Conservation (phyloP, 176 grass and related monocot genomes). For the Oryza coarctata region DNA sequence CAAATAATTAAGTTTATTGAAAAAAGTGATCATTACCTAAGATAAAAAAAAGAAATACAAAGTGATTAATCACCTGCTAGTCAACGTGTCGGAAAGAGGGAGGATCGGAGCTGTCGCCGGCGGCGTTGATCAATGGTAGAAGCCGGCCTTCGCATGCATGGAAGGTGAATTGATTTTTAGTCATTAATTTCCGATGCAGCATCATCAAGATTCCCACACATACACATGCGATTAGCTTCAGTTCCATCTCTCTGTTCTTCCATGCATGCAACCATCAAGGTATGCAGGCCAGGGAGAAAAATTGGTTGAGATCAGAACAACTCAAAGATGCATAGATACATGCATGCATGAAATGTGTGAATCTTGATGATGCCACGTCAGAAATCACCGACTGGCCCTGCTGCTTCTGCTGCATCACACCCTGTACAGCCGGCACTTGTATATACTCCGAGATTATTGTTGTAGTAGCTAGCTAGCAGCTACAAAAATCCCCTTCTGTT, state of each 20-base stretch:
- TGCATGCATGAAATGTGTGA: constrained; percentile 47
- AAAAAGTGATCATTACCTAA: too few species aligned
- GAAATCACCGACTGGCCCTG: constrained; percentile 57
- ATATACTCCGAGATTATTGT: background rate
- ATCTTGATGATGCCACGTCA: constrained; percentile 94
- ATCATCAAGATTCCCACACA: constrained; percentile 97
- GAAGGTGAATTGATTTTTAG: constrained; percentile 16
- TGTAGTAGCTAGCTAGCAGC: background rate
- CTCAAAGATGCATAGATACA: background rate
- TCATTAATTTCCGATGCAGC: constrained; percentile 86
- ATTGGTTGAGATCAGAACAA: background rate
- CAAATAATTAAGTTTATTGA: too few species aligned
- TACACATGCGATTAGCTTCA: background rate
- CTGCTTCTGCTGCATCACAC: background rate
- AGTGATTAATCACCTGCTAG: background rate
- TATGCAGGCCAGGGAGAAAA: background rate
- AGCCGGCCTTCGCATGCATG: too few species aligned
- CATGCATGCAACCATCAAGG: background rate
- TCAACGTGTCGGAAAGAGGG: background rate
- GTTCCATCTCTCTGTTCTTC: background rate
- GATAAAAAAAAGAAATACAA: too few species aligned
- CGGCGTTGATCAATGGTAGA: too few species aligned
- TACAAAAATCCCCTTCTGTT: background rate
- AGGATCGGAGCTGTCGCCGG: background rate
- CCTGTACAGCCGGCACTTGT: background rate